Base-by-base conservation (phyloP, 768 basidiomycete species). In the Rhizopogon rudus region DNA sequence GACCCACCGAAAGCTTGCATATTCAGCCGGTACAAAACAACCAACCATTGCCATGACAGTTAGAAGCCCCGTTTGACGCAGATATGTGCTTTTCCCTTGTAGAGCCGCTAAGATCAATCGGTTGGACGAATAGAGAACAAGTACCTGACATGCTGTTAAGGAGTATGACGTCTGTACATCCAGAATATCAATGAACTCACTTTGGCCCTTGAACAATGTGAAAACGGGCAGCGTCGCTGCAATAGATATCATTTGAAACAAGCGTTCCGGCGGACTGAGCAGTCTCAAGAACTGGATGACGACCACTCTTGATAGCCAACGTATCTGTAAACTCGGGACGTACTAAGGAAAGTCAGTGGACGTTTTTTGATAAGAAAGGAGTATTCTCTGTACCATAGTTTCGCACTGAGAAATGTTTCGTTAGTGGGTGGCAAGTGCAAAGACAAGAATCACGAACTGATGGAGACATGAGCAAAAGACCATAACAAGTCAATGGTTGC, bases 191-290 rank as follows among this genome's bases (percentile, higher is more conserved):
- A 31, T 9, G 12, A 42, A 73, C 82, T 63, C 62, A 91, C 91
- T 93, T 93, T 3, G 92, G 92, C 0, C 95, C 95, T 59, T 91
- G 93, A 33, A 99, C 80, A 31, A 98, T 81, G 69, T 98, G 94
- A 65, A 99, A 98, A 2, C 81, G 81, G 2, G 92, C 87, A 1
- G 88, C 81, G 56, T 87, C 82, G 55, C 86, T 89, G 62, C 91
- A 91, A 63, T 91, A 99, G 1, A 90, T 85, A 65, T 98, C 96
- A 63, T 98, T 98, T 4, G 91, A 80, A 3, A 98, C 84, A 28
- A 94, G 75, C 5, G 78, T 82, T 3, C 85, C 88, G 0, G 81
- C 79, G 1, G 82, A 73, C 57, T 87, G 83, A 2, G 87, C 75
- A 5, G 75, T 84, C 67, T 96, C 92, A 13, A 96, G 77, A 6